Evolutionary conservation across 257 asterid species (phyloP), one percentile per base, ranked within the genome.

Genomic region (Nicotiana obtusifolia): DNA sequence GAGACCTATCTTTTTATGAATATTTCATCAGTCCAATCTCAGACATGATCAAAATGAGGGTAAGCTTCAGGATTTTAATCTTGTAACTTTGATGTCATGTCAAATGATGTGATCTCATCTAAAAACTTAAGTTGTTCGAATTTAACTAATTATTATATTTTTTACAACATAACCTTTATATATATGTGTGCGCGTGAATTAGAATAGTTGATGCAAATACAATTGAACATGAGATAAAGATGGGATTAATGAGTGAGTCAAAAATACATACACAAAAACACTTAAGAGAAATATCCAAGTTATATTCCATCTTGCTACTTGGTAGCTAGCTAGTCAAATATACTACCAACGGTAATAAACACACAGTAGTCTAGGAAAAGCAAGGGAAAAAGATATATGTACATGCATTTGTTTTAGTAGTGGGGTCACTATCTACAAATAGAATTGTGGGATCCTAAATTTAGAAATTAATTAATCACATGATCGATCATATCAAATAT

Each of bases 391-490:
- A 4, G 69, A 78, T 33, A 47, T 24, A 60, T 37, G 8, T 78
- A 78, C 75, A 78, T 60, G 22, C 33, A 37, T 60, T 78, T 7
- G 41, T 15, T 11, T 16, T 71, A 47, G 14, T 73, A 49, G 73
- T 60, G 67, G 82, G 73, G 82, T 78, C 22, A 60, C 57, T 78
- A 78, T 78, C 69, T 19, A 56, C 66, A 35, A 30, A 77, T 77
- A 77, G 65, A 77, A 54, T 77, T n/a, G 52, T 78, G 62, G 44
- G 62, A 73, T 73, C 62, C 79, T 73, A 73, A 24, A 73, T 3
- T 24, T 73, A 73, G 44, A 73, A 73, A 78, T 17, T 78, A 66
- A 41, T 41, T 67, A 78, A n/a, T 64, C 69, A 78, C 82, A 78
- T 78, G 20, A 22, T 6, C 4, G 31, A 75, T 78, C 33, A 73